These are phyloP conservation scores for Suillus occidentalis DNA, from an alignment of 768 basidiomycete species.

Conservation along the genomic window DNA sequence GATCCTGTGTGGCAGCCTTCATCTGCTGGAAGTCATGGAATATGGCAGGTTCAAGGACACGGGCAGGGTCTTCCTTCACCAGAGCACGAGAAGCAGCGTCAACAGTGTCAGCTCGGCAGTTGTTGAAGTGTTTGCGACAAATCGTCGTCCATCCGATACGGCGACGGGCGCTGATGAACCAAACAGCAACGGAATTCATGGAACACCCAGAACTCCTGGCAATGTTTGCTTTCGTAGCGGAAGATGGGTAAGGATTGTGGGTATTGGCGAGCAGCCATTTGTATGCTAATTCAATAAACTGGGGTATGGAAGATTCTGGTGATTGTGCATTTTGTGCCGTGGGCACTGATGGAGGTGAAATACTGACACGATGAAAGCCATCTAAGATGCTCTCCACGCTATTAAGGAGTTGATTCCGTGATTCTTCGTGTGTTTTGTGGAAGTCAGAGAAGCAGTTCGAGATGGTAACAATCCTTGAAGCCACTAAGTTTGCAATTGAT, in stretches of 20 bases:
- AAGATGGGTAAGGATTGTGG: constrained; percentile 52
- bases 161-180: constrained; percentile 50
- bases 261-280: constrained; percentile 47
- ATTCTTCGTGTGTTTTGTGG: not conserved
- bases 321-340: not conserved
- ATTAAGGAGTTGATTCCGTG: not conserved
- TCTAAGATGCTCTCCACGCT: not conserved
- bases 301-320: not conserved
- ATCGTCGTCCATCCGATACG: constrained; percentile 55
- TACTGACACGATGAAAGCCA: not conserved
- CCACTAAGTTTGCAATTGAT: not conserved
- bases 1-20: constrained; percentile 25
- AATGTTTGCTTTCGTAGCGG: constrained; percentile 29
- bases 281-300: constrained; percentile 24
- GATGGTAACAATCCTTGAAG: not conserved
- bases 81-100: constrained; percentile 30
- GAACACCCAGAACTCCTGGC: constrained; percentile 22
- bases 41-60: constrained; percentile 12
- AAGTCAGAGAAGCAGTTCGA: not conserved
- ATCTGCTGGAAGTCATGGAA: constrained; percentile 29
- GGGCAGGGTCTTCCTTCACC: constrained; percentile 15
- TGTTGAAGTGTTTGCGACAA: constrained; percentile 29
- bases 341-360: not conserved
- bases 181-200: constrained; percentile 37
- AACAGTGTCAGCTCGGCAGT: constrained; percentile 21